Percentiles rank a stretch among this genome's conserved stretches.
Evolutionary conservation across 441 rosid species (phyloP).

Genomic region (Adansonia madagascariensis): DNA sequence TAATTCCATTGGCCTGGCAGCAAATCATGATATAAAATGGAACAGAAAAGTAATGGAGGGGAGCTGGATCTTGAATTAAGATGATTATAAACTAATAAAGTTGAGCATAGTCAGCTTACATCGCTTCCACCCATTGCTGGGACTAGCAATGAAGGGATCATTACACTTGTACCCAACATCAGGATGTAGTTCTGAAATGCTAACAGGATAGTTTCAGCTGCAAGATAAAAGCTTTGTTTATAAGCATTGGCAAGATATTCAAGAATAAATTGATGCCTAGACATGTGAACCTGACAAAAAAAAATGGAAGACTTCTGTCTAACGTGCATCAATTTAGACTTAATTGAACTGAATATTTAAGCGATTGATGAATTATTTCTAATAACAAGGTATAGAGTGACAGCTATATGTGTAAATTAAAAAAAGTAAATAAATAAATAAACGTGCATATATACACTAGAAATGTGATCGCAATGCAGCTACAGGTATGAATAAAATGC

Average conservation of each 20-base stretch:
- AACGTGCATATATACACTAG: background rate
- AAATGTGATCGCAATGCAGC: background rate
- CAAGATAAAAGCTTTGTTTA: conserved; percentile 33
- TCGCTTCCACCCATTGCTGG: conserved; percentile 70
- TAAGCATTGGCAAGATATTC: conserved; percentile 23
- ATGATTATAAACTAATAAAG: background rate
- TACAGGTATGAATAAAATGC: background rate
- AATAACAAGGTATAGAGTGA: conserved; percentile 3
- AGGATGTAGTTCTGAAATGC: conserved; percentile 78
- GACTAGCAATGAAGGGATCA: conserved; percentile 67
- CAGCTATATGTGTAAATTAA: background rate
- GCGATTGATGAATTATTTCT: background rate
- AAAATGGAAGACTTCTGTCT: background rate
- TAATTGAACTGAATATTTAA: no score
- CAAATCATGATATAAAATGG: background rate
- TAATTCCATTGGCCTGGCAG: background rate
- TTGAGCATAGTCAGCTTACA: conserved; percentile 45
- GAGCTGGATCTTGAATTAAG: background rate
- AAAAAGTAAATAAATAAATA: no score
- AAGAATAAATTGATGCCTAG: background rate
- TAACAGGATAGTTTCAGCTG: conserved; percentile 67
- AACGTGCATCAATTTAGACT: no score
- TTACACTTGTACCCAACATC: conserved; percentile 72
- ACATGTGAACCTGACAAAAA: background rate
- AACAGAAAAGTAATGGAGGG: background rate